Percentiles rank a stretch among this genome's conserved stretches.
Conservation (phyloP, 768 basidiomycete species). For the Phylloporus scabripes region DNA sequence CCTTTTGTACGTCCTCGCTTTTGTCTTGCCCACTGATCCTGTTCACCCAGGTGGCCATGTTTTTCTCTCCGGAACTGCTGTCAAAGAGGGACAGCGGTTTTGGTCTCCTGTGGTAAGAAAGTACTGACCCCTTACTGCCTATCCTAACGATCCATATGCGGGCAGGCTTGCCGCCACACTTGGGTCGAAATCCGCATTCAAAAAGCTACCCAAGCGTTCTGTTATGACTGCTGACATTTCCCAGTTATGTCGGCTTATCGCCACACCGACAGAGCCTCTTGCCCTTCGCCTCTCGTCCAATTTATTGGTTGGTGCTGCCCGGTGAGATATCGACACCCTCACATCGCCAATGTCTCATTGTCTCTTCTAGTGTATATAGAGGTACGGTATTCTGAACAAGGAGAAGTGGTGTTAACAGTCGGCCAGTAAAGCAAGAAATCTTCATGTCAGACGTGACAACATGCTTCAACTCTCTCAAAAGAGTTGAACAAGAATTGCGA, state of each 20-base stretch:
- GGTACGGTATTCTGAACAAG: conserved; percentile 22
- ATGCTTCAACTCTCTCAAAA: conserved; percentile 74
- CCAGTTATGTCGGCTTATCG: conserved; percentile 74
- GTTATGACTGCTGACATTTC: conserved; percentile 82
- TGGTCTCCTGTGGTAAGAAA: conserved; percentile 75
- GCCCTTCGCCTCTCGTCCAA: conserved; percentile 85
- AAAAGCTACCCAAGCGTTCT: conserved; percentile 74
- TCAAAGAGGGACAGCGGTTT: conserved; percentile 82
- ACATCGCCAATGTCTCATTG: neutral
- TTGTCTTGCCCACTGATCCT: neutral
- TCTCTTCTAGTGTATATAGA: conserved; percentile 42
- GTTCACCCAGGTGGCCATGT: conserved; percentile 45
- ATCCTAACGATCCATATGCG: conserved; percentile 3
- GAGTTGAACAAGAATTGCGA: conserved; percentile 65
- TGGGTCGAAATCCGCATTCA: conserved; percentile 82
- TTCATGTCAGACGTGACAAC: conserved; percentile 74
- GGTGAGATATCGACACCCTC: conserved; percentile 43
- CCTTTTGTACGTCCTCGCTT: conserved; percentile 5
- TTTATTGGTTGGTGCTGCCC: conserved; percentile 82
- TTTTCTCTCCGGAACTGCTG: conserved; percentile 79
- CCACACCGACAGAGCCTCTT: conserved; percentile 78
- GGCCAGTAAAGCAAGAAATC: conserved; percentile 75
- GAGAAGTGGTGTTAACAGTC: neutral
- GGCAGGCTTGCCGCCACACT: conserved; percentile 86
- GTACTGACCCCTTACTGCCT: neutral